phyloP scores from a whole-genome alignment of 352 stramenopile species.

The Globisporangium orthogonon region DNA sequence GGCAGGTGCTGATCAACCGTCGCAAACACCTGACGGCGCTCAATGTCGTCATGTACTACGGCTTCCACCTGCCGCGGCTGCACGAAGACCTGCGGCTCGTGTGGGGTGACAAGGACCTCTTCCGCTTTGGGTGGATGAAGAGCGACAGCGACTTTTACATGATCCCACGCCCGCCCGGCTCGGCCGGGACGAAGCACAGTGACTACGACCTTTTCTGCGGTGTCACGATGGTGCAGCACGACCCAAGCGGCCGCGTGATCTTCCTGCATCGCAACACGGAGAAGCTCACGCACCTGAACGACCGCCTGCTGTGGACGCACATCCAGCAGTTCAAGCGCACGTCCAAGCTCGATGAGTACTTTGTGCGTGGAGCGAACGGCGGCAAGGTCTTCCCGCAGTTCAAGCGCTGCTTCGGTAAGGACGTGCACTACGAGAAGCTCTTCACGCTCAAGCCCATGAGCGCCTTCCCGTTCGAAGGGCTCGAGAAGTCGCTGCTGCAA shows the following conservation, averaged over 20 bases:
- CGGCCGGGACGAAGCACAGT: slow-evolving; percentile 63
- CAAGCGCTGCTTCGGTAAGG: slow-evolving; percentile 62
- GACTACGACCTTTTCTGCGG: slow-evolving; percentile 79
- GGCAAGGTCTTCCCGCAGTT: slow-evolving; percentile 66
- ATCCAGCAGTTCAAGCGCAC: slow-evolving; percentile 50
- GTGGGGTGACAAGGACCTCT: slow-evolving; percentile 86
- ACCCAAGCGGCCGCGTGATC: slow-evolving; percentile 74
- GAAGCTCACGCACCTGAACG: slow-evolving; percentile 46
- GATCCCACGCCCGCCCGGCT: slow-evolving; percentile 58
- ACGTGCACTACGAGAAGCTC: slow-evolving; percentile 59
- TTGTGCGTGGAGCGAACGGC: slow-evolving; percentile 54
- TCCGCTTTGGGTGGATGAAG: slow-evolving; percentile 78
- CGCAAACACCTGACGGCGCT: slow-evolving; percentile 66
- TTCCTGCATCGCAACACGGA: slow-evolving; percentile 87
- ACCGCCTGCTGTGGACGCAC: slow-evolving; percentile 46
- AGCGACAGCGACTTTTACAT: slow-evolving; percentile 74
- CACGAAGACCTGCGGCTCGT: slow-evolving; percentile 74
- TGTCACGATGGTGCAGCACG: slow-evolving; percentile 83
- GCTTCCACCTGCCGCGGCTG: slow-evolving; percentile 56
- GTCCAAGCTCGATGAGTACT: slow-evolving; percentile 33
- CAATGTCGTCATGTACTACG: slow-evolving; percentile 87
- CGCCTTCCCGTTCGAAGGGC: slow-evolving; percentile 46
- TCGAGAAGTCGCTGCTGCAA: slow-evolving; percentile 1
- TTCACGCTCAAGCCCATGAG: slow-evolving; percentile 64
- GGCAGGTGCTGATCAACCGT: slow-evolving; percentile 80